These are phyloP conservation scores for Capronia coronata DNA, from an alignment of 2,329 filamentous ascomycete genomes.

Conservation along the genomic window DNA sequence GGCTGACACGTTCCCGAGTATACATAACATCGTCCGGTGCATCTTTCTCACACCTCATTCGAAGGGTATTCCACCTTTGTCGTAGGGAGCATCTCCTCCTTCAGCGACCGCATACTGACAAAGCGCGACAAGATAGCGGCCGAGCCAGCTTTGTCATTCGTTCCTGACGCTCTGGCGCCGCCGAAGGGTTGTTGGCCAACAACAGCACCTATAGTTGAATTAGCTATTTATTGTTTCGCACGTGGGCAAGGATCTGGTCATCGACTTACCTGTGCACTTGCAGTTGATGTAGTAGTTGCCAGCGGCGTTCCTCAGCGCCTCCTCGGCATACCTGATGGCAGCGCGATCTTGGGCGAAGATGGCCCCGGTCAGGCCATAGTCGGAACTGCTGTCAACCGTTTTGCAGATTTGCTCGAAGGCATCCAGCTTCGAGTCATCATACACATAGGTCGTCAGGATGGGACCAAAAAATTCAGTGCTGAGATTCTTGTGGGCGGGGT, in stretches of 20 bases:
- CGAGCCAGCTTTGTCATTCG: constrained; percentile 54
- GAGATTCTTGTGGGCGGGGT: constrained; percentile 62
- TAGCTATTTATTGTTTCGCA: background rate
- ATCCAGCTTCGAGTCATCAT: constrained; percentile 53
- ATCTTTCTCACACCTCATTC: constrained; percentile 39
- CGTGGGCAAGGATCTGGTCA: background rate
- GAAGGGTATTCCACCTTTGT: constrained; percentile 48
- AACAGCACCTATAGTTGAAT: constrained; percentile 33
- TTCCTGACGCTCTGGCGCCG: constrained; percentile 51
- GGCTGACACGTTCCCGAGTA: constrained; percentile 1
- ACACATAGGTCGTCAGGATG: constrained; percentile 63
- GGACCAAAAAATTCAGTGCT: constrained; percentile 71
- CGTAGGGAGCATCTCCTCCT: constrained; percentile 49
- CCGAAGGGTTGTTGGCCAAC: constrained; percentile 49
- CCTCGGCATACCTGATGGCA: constrained; percentile 61
- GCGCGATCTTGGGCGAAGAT: constrained; percentile 66
- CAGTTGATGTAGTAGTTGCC: constrained; percentile 85
- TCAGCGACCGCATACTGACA: constrained; percentile 51
- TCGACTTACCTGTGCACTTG: constrained; percentile 54
- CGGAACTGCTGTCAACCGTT: constrained; percentile 63
- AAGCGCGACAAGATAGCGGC: constrained; percentile 48
- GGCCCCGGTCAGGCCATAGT: constrained; percentile 71
- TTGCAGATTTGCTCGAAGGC: constrained; percentile 55
- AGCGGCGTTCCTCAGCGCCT: constrained; percentile 63
- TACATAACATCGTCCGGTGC: background rate